A percentile compares a stretch with the other conserved stretches of the same genome.
Conservation (phyloP, 2,329 filamentous ascomycete genomes). For the Xylariales sp. region DNA sequence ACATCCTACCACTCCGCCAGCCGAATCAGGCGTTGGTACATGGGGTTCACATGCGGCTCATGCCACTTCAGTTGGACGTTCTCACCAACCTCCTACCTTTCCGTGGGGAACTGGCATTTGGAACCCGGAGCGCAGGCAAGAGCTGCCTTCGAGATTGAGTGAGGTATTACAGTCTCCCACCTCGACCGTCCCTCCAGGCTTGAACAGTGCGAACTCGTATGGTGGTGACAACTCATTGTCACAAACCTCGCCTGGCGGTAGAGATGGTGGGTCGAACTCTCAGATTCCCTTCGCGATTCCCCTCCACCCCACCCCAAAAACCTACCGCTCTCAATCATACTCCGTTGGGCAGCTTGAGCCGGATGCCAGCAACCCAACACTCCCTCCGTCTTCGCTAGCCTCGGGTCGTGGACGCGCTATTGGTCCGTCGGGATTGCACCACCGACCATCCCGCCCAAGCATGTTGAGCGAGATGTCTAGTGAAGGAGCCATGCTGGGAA, state of each 20-base stretch:
- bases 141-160: slow-evolving; percentile 66
- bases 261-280: slow-evolving; percentile 49
- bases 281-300: slow-evolving; percentile 85
- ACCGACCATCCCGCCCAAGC: slow-evolving; percentile 74
- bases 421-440: slow-evolving; percentile 67
- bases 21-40: slow-evolving; percentile 50
- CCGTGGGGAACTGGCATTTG: slow-evolving; percentile 79
- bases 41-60: slow-evolving; percentile 53
- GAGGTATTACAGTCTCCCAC: slow-evolving; percentile 75
- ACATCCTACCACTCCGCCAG: slow-evolving; percentile 73
- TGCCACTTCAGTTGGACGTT: slow-evolving; percentile 42
- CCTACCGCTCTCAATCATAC: slow-evolving; percentile 92
- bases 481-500: slow-evolving; percentile 57
- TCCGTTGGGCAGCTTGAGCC: slow-evolving; percentile 86
- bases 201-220: slow-evolving; percentile 40
- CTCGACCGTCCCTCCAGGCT: slow-evolving; percentile 46
- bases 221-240: slow-evolving; percentile 38
- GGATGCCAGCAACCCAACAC: slow-evolving; percentile 39
- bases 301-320: slow-evolving; percentile 84
- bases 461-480: slow-evolving; percentile 70
- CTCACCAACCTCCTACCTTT: slow-evolving; percentile 48
- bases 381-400: slow-evolving; percentile 37
- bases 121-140: slow-evolving; percentile 69
- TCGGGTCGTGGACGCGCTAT: slow-evolving; percentile 45
- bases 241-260: slow-evolving; percentile 47